phyloP scores from a whole-genome alignment of 352 stramenopile genomes.

The Phytophthora pisi region DNA sequence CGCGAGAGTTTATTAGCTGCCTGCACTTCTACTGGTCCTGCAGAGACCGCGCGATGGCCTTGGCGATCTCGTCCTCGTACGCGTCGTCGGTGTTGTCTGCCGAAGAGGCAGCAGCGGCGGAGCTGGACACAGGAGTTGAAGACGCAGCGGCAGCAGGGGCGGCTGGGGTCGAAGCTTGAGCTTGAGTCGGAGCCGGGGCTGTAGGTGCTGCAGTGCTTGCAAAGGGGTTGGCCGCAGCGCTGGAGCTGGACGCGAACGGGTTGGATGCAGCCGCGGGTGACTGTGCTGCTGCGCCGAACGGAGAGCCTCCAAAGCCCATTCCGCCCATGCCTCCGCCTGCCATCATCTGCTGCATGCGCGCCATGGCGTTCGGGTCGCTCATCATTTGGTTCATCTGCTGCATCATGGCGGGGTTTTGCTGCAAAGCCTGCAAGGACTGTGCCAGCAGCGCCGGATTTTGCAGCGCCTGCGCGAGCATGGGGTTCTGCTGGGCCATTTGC shows the following conservation, averaged over 20 bases:
- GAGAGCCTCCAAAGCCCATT: conserved; percentile 22
- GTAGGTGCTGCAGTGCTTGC: conserved; percentile 19
- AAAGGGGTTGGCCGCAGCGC: conserved; percentile 17
- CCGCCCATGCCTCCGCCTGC: conserved; percentile 31
- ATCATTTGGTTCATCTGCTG: conserved; percentile 86
- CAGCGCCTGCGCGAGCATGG: conserved; percentile 78
- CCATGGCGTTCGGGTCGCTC: conserved; percentile 72
- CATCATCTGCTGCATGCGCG: conserved; percentile 79
- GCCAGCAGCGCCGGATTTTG: conserved; percentile 75
- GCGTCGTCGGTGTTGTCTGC: conserved; percentile 29
- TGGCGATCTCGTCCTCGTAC: conserved; percentile 79
- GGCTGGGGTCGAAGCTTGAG: conserved; percentile 13
- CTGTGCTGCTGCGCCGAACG: conserved; percentile 37
- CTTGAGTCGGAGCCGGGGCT: conserved; percentile 9
- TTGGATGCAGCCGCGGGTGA: conserved; percentile 15
- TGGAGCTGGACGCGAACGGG: conserved; percentile 7
- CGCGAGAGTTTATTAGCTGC: not conserved
- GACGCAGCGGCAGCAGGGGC: conserved; percentile 5
- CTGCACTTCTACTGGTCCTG: conserved; percentile 57
- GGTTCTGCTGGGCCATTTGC: conserved; percentile 81
- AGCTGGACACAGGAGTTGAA: conserved; percentile 5
- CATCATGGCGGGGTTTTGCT: conserved; percentile 85
- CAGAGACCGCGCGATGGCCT: conserved; percentile 78
- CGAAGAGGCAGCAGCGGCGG: conserved; percentile 3
- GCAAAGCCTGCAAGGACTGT: conserved; percentile 69